A percentile compares a stretch with the other conserved stretches of the same genome.
Conservation (phyloP, 768 basidiomycete species). For the Trametes punicea region DNA sequence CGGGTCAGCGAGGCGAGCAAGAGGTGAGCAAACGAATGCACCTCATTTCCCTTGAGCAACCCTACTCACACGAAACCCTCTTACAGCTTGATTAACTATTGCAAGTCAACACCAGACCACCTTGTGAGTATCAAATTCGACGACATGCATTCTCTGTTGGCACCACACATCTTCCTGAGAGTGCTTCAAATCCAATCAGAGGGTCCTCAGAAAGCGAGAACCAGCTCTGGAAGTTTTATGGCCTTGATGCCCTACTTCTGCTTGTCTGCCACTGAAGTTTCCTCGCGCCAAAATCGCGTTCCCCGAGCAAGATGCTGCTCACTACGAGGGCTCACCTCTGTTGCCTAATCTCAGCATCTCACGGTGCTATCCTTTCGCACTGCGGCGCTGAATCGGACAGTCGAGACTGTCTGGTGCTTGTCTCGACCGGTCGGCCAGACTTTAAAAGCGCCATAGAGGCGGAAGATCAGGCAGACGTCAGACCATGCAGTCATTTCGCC, state of each 20-base stretch:
- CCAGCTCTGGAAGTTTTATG: conserved; percentile 1
- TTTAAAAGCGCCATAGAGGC: background rate
- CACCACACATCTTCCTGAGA: background rate
- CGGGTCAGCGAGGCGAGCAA: conserved; percentile 70
- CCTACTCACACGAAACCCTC: background rate
- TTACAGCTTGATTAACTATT: conserved; percentile 65
- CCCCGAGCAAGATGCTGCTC: no score
- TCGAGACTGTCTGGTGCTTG: background rate
- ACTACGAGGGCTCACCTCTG: no score
- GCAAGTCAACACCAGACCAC: conserved; percentile 70
- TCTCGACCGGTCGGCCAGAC: background rate
- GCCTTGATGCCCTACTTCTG: background rate
- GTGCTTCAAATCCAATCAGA: no score
- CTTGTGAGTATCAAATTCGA: conserved; percentile 41
- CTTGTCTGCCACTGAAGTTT: background rate
- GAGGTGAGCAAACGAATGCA: conserved; percentile 40
- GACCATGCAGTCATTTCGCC: background rate
- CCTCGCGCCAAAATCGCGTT: no score
- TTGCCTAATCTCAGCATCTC: no score
- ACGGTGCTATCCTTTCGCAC: background rate
- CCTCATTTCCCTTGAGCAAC: background rate
- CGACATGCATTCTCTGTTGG: background rate
- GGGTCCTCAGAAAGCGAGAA: background rate
- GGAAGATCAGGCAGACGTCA: background rate
- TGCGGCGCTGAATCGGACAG: background rate